Conservation (phyloP, 2,329 filamentous ascomycete genomes). For the Alternaria sp. region DNA sequence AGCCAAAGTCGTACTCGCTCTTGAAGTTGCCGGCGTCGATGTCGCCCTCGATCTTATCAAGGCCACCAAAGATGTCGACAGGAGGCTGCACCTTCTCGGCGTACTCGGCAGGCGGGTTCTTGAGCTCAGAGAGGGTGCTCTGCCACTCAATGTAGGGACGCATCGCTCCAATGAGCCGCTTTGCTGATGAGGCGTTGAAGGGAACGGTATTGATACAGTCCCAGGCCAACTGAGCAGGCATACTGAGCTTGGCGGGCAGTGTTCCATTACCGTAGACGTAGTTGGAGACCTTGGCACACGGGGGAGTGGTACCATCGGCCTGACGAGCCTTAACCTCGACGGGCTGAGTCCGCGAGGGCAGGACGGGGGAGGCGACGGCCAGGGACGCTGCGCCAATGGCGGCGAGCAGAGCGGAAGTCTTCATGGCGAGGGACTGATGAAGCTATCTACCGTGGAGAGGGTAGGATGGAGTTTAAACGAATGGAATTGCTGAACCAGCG, state of each 20-base stretch:
- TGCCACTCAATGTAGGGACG: slow-evolving; percentile 56
- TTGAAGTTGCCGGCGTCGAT: slow-evolving; percentile 46
- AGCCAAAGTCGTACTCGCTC: slow-evolving; percentile 55
- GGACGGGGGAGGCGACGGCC: slow-evolving; percentile 33
- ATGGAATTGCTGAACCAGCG: neutral
- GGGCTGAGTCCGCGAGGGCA: slow-evolving; percentile 18
- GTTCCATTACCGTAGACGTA: slow-evolving; percentile 33
- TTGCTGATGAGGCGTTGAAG: slow-evolving; percentile 51
- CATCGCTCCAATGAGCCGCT: slow-evolving; percentile 48
- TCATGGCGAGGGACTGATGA: slow-evolving; percentile 24
- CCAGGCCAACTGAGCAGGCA: slow-evolving; percentile 54
- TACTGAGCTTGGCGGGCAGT: slow-evolving; percentile 22
- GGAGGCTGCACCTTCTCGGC: slow-evolving; percentile 53
- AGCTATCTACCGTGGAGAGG: neutral
- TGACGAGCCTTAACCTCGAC: slow-evolving; percentile 26
- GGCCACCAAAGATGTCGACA: slow-evolving; percentile 52
- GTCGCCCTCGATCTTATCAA: slow-evolving; percentile 49
- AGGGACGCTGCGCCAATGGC: slow-evolving; percentile 31
- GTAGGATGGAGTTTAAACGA: neutral
- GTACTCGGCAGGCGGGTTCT: slow-evolving; percentile 55
- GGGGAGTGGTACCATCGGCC: slow-evolving; percentile 28
- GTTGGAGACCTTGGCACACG: slow-evolving; percentile 44
- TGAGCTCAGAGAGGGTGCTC: slow-evolving; percentile 53
- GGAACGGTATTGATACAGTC: slow-evolving; percentile 55
- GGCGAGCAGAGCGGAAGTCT: slow-evolving; percentile 24